A percentile compares a stretch with the other conserved stretches of the same genome.
Evolutionary conservation across 2,329 filamentous ascomycete species (phyloP).

Genomic region (Colletotrichum sp.): DNA sequence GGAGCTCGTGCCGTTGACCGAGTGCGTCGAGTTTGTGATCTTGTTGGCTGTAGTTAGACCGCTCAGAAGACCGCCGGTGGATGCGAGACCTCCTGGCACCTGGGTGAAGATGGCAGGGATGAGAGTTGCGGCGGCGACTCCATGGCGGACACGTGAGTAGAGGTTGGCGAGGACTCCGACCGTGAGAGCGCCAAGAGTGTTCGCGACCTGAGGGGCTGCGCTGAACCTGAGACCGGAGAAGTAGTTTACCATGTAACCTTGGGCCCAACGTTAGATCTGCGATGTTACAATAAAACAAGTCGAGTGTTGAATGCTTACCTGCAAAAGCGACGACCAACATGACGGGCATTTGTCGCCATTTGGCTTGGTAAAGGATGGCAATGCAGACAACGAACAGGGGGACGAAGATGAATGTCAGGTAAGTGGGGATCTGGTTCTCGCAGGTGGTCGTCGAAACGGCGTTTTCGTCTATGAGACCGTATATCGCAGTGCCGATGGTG

Average conservation of each 20-base stretch:
- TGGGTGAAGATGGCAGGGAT: conserved; percentile 55
- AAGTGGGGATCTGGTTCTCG: conserved; percentile 43
- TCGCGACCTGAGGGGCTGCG: conserved; percentile 76
- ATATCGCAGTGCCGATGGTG: conserved; percentile 68
- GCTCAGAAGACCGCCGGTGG: conserved; percentile 50
- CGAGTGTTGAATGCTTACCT: conserved; percentile 30
- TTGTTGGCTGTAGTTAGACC: conserved; percentile 48
- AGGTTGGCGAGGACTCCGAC: conserved; percentile 80
- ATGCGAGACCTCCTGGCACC: conserved; percentile 52
- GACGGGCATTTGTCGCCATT: conserved; percentile 79
- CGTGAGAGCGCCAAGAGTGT: conserved; percentile 76
- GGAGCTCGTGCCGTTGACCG: conserved; percentile 38
- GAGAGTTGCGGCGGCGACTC: conserved; percentile 52
- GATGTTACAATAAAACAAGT: rapidly evolving
- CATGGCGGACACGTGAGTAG: conserved; percentile 67
- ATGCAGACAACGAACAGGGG: conserved; percentile 75
- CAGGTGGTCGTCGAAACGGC: conserved; percentile 53
- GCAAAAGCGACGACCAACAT: conserved; percentile 77
- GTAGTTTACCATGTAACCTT: conserved; percentile 75
- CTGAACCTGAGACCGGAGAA: conserved; percentile 70
- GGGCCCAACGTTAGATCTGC: neutral
- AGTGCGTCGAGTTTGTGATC: conserved; percentile 41
- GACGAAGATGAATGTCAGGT: conserved; percentile 72
- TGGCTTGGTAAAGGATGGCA: conserved; percentile 79
- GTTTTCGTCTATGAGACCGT: conserved; percentile 62